A percentile compares a stretch with the other conserved stretches of the same genome.
phyloP scores from a whole-genome alignment of 768 basidiomycete genomes.

The Hysterangium stoloniferum region DNA sequence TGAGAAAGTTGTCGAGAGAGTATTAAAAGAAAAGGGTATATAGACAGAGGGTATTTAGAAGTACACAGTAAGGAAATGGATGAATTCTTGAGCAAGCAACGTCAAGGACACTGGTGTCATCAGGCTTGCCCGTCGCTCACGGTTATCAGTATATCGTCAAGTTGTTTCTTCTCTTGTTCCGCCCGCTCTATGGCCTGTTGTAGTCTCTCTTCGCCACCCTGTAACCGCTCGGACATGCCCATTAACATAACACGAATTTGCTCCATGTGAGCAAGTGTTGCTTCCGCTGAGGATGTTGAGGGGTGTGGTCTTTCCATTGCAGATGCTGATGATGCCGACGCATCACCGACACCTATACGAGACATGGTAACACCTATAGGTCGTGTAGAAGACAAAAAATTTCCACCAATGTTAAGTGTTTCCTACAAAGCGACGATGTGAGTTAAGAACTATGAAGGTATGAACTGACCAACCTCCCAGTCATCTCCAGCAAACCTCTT shows the following conservation, averaged over 20 bases:
- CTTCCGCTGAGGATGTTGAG: slow-evolving; percentile 21
- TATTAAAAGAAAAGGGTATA: slow-evolving; percentile 25
- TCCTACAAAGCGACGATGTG: slow-evolving; percentile 1
- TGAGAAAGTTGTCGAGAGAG: slow-evolving; percentile 50
- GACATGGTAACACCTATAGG: not conserved
- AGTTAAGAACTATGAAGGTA: not conserved
- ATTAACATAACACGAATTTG: slow-evolving; percentile 60
- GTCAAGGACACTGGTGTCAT: not conserved
- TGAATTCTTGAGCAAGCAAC: not conserved
- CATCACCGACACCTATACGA: not conserved
- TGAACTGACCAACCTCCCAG: slow-evolving; percentile 63
- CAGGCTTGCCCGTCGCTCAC: not conserved
- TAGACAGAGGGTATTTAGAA: not conserved
- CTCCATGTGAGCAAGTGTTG: slow-evolving; percentile 53
- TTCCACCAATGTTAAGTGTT: slow-evolving; percentile 4
- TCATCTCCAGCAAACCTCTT: slow-evolving; percentile 66
- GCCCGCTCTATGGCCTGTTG: slow-evolving; percentile 52
- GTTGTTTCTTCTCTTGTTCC: slow-evolving; percentile 23
- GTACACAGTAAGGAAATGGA: too few species aligned
- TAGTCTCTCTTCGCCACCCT: slow-evolving; percentile 54
- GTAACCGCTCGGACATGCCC: slow-evolving; percentile 69
- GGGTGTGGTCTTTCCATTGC: not conserved
- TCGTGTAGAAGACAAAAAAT: not conserved
- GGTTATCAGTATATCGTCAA: not conserved
- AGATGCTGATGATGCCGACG: not conserved